These are phyloP conservation scores for Apophysomyces variabilis DNA, from an alignment of 371 early-diverging fungal species.

Conservation along the genomic window DNA sequence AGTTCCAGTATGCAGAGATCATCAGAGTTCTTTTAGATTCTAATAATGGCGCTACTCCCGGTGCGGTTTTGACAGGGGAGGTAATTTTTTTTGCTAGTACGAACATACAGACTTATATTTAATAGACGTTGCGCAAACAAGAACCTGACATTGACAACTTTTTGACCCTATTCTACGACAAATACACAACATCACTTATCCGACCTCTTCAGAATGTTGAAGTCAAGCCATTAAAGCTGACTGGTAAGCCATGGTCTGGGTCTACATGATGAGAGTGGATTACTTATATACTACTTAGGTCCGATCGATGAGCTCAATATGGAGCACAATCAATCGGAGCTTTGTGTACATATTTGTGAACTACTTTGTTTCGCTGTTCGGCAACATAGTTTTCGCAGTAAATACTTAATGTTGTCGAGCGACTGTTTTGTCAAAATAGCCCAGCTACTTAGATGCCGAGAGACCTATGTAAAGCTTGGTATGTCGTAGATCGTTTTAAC, in stretches of 20 bases:
- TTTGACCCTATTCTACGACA: slow-evolving; percentile 74
- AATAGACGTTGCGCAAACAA: slow-evolving; percentile 34
- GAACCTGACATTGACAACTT: slow-evolving; percentile 76
- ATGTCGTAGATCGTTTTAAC: slow-evolving; percentile 20
- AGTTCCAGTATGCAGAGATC: slow-evolving; percentile 74
- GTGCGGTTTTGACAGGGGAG: slow-evolving; percentile 29
- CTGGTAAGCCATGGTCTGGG: slow-evolving; percentile 23
- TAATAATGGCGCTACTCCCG: slow-evolving; percentile 29
- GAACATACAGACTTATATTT: slow-evolving; percentile 5
- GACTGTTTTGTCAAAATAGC: slow-evolving; percentile 62
- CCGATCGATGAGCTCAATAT: slow-evolving; percentile 38
- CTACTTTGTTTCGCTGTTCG: slow-evolving; percentile 71
- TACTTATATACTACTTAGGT: slow-evolving; percentile 17
- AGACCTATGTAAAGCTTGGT: slow-evolving; percentile 76
- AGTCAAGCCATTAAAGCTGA: slow-evolving; percentile 28
- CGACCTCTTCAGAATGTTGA: slow-evolving; percentile 61
- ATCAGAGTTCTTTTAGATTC: slow-evolving; percentile 78
- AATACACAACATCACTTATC: slow-evolving; percentile 57
- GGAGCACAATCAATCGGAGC: slow-evolving; percentile 35
- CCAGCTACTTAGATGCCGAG: slow-evolving; percentile 69
- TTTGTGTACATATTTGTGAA: slow-evolving; percentile 72
- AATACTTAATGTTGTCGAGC: slow-evolving; percentile 71
- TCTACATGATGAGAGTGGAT: not conserved
- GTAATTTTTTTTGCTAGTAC: slow-evolving; percentile 19
- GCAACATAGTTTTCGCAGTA: slow-evolving; percentile 78